phyloP scores from a whole-genome alignment of 1,139 yeast species.

The Dujonia santamariae region DNA sequence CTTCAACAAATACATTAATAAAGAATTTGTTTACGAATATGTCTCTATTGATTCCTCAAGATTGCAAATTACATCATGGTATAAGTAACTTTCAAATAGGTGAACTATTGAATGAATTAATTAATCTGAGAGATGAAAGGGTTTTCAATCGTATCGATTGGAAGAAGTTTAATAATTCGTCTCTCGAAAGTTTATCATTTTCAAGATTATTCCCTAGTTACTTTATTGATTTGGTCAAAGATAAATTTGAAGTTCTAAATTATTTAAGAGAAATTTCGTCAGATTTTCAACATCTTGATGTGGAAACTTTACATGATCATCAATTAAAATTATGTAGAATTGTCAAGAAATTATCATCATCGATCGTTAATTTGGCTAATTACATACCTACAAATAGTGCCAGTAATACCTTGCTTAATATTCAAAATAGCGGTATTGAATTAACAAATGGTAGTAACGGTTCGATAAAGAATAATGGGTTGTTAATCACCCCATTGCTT shows the following conservation, averaged over 20 bases:
- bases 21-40: background rate
- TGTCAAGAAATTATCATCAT: conserved; percentile 36
- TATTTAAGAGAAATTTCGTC: conserved; percentile 27
- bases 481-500: conserved; percentile 30
- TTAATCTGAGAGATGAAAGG: conserved; percentile 14
- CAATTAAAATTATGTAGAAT: conserved; percentile 46
- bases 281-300: conserved; percentile 16
- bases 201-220: conserved; percentile 4
- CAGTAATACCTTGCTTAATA: conserved; percentile 2
- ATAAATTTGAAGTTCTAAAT: conserved; percentile 27
- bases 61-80: conserved; percentile 7
- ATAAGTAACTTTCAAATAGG: conserved; percentile 15
- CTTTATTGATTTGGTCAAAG: conserved; percentile 13
- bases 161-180: conserved; percentile 7
- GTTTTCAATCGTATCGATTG: conserved; percentile 5
- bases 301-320: conserved; percentile 42
- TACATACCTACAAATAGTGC: conserved; percentile 16
- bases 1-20: background rate
- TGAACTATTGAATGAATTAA: conserved; percentile 16
- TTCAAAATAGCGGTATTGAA: conserved; percentile 8
- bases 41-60: conserved; percentile 10
- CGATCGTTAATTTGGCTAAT: conserved; percentile 34
- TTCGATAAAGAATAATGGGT: conserved; percentile 1
- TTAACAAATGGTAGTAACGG: conserved; percentile 3
- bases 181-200: conserved; percentile 2